Conservation (phyloP, 1,139 yeast species). For the Magnusiomyces ingens region DNA sequence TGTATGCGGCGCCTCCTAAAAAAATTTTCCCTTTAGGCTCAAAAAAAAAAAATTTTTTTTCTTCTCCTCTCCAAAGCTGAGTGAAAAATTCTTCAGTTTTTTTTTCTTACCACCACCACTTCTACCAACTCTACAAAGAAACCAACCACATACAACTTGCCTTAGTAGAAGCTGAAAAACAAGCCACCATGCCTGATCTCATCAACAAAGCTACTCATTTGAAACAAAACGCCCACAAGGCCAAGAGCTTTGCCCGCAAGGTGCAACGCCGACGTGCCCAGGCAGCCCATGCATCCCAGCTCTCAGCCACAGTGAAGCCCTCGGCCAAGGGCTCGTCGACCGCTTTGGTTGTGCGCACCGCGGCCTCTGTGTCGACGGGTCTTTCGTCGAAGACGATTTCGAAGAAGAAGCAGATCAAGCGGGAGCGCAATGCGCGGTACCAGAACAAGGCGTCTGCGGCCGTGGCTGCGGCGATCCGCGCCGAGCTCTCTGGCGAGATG, state of each 20-base stretch:
- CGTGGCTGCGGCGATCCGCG: constrained; percentile 3
- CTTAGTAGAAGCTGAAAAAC: too few relatives aligned
- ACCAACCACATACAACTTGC: too few relatives aligned
- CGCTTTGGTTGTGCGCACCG: constrained; percentile 3
- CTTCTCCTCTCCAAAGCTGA: too few relatives aligned
- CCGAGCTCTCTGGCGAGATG: neutral
- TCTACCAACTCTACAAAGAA: too few relatives aligned
- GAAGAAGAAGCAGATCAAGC: constrained; percentile 4
- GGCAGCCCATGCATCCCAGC: neutral
- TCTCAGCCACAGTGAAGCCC: constrained; percentile 1
- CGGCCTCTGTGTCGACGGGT: constrained; percentile 4
- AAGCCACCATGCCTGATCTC: constrained; percentile 2
- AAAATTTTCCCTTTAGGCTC: too few relatives aligned
- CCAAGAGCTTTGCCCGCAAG: constrained; percentile 7
- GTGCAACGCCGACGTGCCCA: neutral
- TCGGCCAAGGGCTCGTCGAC: constrained; percentile 1
- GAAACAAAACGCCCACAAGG: constrained; percentile 5
- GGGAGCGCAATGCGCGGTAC: constrained; percentile 3
- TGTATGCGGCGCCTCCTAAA: too few relatives aligned
- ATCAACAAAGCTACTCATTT: constrained; percentile 5
- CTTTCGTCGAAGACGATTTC: constrained; percentile 1
- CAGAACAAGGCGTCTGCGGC: neutral
- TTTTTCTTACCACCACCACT: too few relatives aligned
- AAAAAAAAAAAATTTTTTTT: too few relatives aligned
- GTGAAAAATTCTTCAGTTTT: too few relatives aligned